Evolutionary conservation across 169 alveolate genomes (phyloP), one percentile per base, ranked within the genome.

Genomic region (Plasmodium vinckei): DNA sequence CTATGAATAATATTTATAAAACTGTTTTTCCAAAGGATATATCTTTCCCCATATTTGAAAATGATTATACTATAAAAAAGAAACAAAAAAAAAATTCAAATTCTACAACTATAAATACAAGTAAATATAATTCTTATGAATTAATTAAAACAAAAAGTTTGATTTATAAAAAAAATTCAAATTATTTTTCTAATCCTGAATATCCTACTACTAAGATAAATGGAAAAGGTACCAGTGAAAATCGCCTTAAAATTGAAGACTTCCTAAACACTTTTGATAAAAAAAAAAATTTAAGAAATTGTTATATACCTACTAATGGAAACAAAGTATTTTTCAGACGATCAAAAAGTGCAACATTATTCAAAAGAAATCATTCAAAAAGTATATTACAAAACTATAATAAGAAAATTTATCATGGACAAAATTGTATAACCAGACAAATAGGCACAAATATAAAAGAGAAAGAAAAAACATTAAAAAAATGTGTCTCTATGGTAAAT

Each of bases 71-170:
- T 27, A 5, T 1, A 27, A 33, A 46, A 7, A 27, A 27, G 12
- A 53, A 53, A 27, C 51, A 23, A 9, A 33, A 10, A 15, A 71
- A 19, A 17, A 57, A 23, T 51, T 12, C 23, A 3, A 51, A 51
- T 7, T 15, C 5, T 51, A n/a, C 6, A 10, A n/a, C 0, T 49
- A 15, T 33, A 19, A 27, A 13, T 12, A 19, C 4, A 12, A 2
- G n/a, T 17, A 71, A 71, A 57, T 19, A 21, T 17, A 25, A 17
- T 46, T 60, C 87, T 27, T 63, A 19, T 49, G 23, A 57, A 46
- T 42, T 72, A 63, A 57, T n/a, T 25, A 44, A 49, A 61, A 56
- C 87, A 42, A 72, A 72, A 39, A 72, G 87, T 39, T 56, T 72
- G 27, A 15, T 42, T 72, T 54, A 33, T 42, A 21, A 12, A 54